Evolutionary conservation across 768 basidiomycete genomes (phyloP).

Genomic region (Calocybe gangraenosa): DNA sequence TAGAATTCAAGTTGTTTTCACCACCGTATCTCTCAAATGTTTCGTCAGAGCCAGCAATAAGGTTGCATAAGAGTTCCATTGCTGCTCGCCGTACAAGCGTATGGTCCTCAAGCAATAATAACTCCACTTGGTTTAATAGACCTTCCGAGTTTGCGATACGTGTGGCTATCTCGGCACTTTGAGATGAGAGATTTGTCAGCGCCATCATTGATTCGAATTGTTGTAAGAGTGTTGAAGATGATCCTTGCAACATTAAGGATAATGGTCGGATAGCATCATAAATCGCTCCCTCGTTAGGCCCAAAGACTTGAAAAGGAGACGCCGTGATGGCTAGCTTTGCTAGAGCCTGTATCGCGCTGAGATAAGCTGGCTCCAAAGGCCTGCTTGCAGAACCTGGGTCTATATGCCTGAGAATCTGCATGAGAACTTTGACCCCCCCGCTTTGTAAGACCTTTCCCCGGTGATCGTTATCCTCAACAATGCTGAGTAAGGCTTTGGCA

Average conservation of each 20-base stretch:
- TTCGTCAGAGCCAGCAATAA: slow-evolving; percentile 71
- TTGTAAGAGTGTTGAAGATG: slow-evolving; percentile 70
- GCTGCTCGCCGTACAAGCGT: slow-evolving; percentile 80
- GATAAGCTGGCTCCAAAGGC: slow-evolving; percentile 36
- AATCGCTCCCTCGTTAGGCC: slow-evolving; percentile 70
- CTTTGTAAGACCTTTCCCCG: slow-evolving; percentile 73
- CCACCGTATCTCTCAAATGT: slow-evolving; percentile 74
- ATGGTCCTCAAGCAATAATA: slow-evolving; percentile 80
- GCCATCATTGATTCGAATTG: slow-evolving; percentile 95
- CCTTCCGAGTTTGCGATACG: slow-evolving; percentile 62
- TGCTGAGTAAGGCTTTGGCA: slow-evolving; percentile 60
- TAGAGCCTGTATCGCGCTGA: slow-evolving; percentile 79
- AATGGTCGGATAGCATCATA: slow-evolving; percentile 85
- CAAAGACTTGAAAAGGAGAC: slow-evolving; percentile 87
- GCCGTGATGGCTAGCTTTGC: slow-evolving; percentile 93
- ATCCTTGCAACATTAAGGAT: slow-evolving; percentile 64
- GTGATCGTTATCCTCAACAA: slow-evolving; percentile 75
- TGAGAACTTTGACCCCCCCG: slow-evolving; percentile 71
- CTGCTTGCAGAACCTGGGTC: slow-evolving; percentile 23
- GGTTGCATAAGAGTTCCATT: slow-evolving; percentile 89
- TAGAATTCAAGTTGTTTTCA: slow-evolving; percentile 22
- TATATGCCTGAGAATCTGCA: slow-evolving; percentile 45
- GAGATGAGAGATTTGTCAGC: slow-evolving; percentile 89
- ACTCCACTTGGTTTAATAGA: slow-evolving; percentile 62
- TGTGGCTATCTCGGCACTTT: slow-evolving; percentile 58